These are phyloP conservation scores for Apophysomyces ossiformis DNA, from an alignment of 371 early-diverging fungal genomes.

Conservation along the genomic window DNA sequence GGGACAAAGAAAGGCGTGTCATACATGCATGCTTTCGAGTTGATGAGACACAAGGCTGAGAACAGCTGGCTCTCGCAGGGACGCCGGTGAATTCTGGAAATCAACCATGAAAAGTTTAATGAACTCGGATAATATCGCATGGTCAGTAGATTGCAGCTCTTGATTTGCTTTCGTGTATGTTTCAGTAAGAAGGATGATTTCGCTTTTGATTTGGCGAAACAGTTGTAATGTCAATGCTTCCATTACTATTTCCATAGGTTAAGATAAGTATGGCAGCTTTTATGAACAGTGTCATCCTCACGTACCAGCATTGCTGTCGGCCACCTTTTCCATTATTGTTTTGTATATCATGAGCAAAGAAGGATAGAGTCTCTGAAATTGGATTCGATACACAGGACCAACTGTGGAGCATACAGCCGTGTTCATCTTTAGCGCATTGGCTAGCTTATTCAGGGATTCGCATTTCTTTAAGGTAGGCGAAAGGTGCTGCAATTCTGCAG, in stretches of 20 bases:
- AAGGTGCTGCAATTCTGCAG: slow-evolving; percentile 1
- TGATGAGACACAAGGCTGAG: slow-evolving; percentile 81
- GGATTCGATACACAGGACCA: background rate
- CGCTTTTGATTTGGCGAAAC: slow-evolving; percentile 88
- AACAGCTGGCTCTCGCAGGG: slow-evolving; percentile 87
- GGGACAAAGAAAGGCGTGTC: slow-evolving; percentile 20
- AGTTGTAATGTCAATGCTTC: slow-evolving; percentile 8
- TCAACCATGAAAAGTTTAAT: slow-evolving; percentile 82
- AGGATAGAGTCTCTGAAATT: background rate
- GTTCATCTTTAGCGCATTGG: slow-evolving; percentile 8
- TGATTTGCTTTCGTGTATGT: slow-evolving; percentile 76
- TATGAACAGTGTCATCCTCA: background rate
- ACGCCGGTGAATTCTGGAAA: slow-evolving; percentile 74
- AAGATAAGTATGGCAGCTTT: no score
- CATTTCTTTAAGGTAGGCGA: background rate
- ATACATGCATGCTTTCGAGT: slow-evolving; percentile 70
- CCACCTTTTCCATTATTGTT: background rate
- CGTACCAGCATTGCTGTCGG: background rate
- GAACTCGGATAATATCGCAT: slow-evolving; percentile 78
- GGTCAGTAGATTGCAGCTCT: slow-evolving; percentile 63
- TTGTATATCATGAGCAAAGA: background rate
- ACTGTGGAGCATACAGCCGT: slow-evolving; percentile 7
- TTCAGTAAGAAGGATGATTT: slow-evolving; percentile 81
- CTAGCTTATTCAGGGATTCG: background rate
- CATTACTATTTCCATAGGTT: background rate